Percentiles rank a stretch among this genome's conserved stretches.
phyloP scores from a whole-genome alignment of 2,329 filamentous ascomycete genomes.

The Pseudogymnoascus sp. region DNA sequence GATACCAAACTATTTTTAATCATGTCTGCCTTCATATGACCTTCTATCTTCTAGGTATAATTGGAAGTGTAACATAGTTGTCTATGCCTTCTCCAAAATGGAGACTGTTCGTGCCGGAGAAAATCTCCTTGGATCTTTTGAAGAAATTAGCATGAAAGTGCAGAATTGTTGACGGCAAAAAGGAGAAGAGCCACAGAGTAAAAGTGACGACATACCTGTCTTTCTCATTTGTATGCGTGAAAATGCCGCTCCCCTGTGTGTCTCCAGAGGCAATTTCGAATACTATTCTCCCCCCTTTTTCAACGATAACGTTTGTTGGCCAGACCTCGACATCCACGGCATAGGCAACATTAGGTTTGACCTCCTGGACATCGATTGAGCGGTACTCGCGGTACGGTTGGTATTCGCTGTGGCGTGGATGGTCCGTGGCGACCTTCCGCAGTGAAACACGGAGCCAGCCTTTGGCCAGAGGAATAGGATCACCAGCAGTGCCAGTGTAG shows the following conservation, averaged over 20 bases:
- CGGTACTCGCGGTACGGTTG: conserved; percentile 51
- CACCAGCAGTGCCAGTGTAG: conserved; percentile 58
- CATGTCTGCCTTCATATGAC: not conserved
- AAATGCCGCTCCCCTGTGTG: conserved; percentile 51
- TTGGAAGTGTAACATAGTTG: conserved; percentile 43
- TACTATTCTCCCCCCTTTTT: conserved; percentile 42
- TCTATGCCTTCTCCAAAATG: conserved; percentile 38
- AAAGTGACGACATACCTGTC: conserved; percentile 34
- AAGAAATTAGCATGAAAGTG: not conserved
- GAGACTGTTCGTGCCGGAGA: conserved; percentile 41
- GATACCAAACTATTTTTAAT: not conserved
- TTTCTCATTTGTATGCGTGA: conserved; percentile 41
- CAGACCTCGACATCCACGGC: conserved; percentile 54
- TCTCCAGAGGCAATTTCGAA: conserved; percentile 49
- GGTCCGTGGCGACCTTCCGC: conserved; percentile 42
- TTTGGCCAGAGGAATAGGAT: conserved; percentile 53
- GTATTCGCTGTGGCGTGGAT: conserved; percentile 43
- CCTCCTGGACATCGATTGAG: conserved; percentile 44
- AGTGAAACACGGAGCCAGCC: conserved; percentile 54
- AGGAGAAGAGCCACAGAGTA: not conserved
- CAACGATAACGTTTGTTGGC: conserved; percentile 52
- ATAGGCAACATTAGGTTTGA: conserved; percentile 48
- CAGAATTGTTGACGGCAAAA: not conserved
- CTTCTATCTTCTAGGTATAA: conserved; percentile 34
- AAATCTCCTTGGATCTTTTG: conserved; percentile 22